phyloP scores from a whole-genome alignment of 2,329 filamentous ascomycete species.

The Colletotrichum sp. region DNA sequence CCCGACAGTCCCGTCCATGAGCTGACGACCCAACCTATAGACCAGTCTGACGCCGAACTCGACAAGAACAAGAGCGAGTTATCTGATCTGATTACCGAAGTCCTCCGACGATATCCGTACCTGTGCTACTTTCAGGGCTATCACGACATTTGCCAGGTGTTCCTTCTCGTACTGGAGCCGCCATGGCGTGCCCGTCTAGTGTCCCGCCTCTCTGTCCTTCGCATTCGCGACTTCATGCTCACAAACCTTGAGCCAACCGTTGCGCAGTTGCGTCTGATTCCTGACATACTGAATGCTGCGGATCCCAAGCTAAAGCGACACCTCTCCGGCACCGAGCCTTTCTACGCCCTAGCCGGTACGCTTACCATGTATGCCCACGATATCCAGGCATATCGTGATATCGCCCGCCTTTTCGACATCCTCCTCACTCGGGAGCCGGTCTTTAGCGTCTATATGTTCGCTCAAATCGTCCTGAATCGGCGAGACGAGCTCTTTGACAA shows the following conservation, averaged over 20 bases:
- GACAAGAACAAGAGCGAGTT: slow-evolving; percentile 76
- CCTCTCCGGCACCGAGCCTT: slow-evolving; percentile 80
- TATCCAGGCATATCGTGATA: slow-evolving; percentile 87
- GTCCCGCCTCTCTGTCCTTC: slow-evolving; percentile 82
- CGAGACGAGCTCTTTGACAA: slow-evolving; percentile 86
- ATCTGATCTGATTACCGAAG: slow-evolving; percentile 78
- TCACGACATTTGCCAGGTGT: slow-evolving; percentile 96
- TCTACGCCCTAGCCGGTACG: slow-evolving; percentile 91
- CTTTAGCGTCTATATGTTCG: slow-evolving; percentile 90
- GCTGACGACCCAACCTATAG: slow-evolving; percentile 44
- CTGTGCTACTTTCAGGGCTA: slow-evolving; percentile 98
- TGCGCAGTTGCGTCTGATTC: slow-evolving; percentile 85
- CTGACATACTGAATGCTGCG: slow-evolving; percentile 75
- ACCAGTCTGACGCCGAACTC: slow-evolving; percentile 72
- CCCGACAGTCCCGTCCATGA: background rate
- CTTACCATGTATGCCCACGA: slow-evolving; percentile 97
- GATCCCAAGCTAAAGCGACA: slow-evolving; percentile 77
- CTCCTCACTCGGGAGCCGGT: slow-evolving; percentile 87
- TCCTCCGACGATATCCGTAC: slow-evolving; percentile 80
- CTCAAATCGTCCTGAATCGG: slow-evolving; percentile 82
- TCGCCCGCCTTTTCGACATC: slow-evolving; percentile 90
- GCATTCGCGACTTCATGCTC: slow-evolving; percentile 98
- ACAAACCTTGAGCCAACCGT: slow-evolving; percentile 83
- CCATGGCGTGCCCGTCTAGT: slow-evolving; percentile 65
- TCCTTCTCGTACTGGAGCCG: slow-evolving; percentile 82